Evolutionary conservation across 164 flowering plant species (phyloP).

Genomic region (Berberis vulgaris): DNA sequence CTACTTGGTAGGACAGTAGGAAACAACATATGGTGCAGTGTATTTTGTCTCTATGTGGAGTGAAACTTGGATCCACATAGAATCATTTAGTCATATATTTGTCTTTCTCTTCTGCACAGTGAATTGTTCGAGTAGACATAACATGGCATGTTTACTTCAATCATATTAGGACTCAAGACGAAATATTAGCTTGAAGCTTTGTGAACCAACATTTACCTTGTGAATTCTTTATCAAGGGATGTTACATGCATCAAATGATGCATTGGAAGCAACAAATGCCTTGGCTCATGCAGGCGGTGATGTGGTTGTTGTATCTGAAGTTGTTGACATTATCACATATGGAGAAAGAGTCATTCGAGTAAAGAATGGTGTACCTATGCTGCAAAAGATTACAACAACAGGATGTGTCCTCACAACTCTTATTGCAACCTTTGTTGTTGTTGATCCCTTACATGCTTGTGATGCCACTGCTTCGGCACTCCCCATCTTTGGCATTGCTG

Average conservation of each 20-base stretch:
- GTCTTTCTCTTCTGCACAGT: no score
- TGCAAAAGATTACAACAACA: constrained; percentile 79
- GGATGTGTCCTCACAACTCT: constrained; percentile 91
- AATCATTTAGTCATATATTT: no score
- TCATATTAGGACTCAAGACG: no score
- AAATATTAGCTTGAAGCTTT: no score
- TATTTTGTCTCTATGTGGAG: no score
- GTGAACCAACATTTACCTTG: background rate
- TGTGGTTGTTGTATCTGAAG: constrained; percentile 81
- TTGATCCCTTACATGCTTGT: constrained; percentile 45
- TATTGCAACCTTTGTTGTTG: constrained; percentile 78
- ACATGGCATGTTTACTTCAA: no score
- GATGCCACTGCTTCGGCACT: constrained; percentile 83
- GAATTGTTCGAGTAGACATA: no score
- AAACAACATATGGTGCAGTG: no score
- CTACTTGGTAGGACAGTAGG: no score
- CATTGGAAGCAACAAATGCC: constrained; percentile 72
- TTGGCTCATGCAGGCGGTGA: constrained; percentile 55
- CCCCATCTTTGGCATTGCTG: constrained; percentile 72
- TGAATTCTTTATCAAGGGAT: constrained; percentile 42
- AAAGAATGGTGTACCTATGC: constrained; percentile 72
- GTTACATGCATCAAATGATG: constrained; percentile 77
- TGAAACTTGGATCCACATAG: no score
- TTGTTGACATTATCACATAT: constrained; percentile 74
- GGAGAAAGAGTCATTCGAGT: constrained; percentile 60